A percentile compares a stretch with the other conserved stretches of the same genome.
Conservation (phyloP, 2,329 filamentous ascomycete species). For the Calycina marina region DNA sequence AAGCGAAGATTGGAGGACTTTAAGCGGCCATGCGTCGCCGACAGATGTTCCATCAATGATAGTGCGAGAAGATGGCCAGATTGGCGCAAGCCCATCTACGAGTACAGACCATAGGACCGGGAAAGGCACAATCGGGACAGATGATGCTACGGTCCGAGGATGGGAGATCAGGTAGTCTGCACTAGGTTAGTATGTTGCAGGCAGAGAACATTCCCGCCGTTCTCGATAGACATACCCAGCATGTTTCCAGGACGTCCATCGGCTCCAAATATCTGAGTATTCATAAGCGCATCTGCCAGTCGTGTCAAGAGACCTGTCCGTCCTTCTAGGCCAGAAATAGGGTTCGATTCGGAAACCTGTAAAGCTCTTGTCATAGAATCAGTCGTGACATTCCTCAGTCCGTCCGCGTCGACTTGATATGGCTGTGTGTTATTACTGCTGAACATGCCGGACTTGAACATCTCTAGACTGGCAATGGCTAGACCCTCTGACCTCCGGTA, state of each 20-base stretch:
- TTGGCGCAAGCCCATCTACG: constrained; percentile 71
- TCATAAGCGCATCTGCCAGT: constrained; percentile 61
- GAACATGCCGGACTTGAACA: constrained; percentile 89
- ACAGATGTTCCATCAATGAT: constrained; percentile 75
- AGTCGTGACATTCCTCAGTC: constrained; percentile 58
- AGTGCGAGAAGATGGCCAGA: constrained; percentile 82
- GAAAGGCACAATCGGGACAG: constrained; percentile 1
- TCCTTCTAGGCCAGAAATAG: constrained; percentile 73
- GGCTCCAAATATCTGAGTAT: constrained; percentile 70
- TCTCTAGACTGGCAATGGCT: constrained; percentile 62
- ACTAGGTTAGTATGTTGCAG: constrained; percentile 5
- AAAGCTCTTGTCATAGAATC: constrained; percentile 66
- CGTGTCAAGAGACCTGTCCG: constrained; percentile 61
- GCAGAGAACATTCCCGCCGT: too few relatives aligned
- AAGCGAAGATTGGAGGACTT: constrained; percentile 47
- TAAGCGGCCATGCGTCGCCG: constrained; percentile 90
- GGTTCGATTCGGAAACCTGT: constrained; percentile 70
- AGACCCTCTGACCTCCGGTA: constrained; percentile 82
- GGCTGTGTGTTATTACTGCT: constrained; percentile 62
- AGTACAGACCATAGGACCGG: constrained; percentile 79
- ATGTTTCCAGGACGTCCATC: constrained; percentile 84
- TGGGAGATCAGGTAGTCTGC: constrained; percentile 86
- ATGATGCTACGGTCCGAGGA: background rate
- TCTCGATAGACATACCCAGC: constrained; percentile 54
- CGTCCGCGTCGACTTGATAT: constrained; percentile 78